Evolutionary conservation across 352 stramenopile genomes (phyloP).

Genomic region (Saprolegnia diclina): DNA sequence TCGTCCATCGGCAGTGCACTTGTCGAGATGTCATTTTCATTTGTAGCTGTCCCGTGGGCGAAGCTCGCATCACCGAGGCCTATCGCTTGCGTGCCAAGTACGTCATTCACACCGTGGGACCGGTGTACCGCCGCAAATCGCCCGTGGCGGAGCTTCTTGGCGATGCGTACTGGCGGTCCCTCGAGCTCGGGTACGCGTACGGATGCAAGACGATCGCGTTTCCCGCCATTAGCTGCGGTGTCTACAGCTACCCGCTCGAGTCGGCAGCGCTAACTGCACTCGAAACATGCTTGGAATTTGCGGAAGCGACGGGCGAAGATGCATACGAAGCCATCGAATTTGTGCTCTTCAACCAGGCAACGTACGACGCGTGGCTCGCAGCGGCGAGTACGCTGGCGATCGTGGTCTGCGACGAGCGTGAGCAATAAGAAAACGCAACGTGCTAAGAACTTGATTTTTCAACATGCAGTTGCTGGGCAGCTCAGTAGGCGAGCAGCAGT

Average conservation of each 20-base stretch:
- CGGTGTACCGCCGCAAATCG: not conserved
- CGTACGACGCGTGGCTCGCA: constrained; percentile 11
- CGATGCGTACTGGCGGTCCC: constrained; percentile 10
- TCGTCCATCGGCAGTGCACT: not conserved
- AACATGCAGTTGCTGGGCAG: no score
- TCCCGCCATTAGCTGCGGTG: constrained; percentile 28
- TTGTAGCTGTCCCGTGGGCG: constrained; percentile 15
- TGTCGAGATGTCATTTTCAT: not conserved
- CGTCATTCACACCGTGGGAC: constrained; percentile 28
- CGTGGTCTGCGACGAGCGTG: no score
- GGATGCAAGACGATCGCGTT: constrained; percentile 23
- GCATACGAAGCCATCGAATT: constrained; percentile 20
- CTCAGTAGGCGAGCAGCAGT: no score
- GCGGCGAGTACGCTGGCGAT: not conserved
- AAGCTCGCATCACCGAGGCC: constrained; percentile 24
- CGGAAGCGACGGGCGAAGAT: not conserved
- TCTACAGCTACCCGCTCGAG: constrained; percentile 26
- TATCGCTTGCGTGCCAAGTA: constrained; percentile 20
- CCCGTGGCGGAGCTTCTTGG: not conserved
- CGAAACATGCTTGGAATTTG: not conserved
- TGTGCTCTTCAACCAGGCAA: constrained; percentile 12
- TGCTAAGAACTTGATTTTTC: no score
- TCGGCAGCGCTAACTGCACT: constrained; percentile 15
- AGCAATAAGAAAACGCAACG: no score
- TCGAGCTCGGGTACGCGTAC: constrained; percentile 7